Evolutionary conservation across 2,329 filamentous ascomycete genomes (phyloP).

Genomic region (Apiospora marii): DNA sequence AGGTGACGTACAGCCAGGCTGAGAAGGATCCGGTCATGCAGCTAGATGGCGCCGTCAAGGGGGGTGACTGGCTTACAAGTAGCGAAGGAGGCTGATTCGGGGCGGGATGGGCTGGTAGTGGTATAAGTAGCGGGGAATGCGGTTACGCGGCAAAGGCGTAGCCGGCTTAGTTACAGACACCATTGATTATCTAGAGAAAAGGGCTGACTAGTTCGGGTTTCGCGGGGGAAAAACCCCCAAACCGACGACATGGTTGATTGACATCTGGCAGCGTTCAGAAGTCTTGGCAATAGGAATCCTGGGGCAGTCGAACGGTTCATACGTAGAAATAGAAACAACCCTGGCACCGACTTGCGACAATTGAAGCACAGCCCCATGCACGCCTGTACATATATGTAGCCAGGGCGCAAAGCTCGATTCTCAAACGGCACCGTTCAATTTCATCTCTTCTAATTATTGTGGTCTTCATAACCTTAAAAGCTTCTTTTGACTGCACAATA

Average conservation of each 20-base stretch:
- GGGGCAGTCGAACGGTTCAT: neutral
- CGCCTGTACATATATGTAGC: neutral
- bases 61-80: neutral
- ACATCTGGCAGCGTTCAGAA: too few species aligned
- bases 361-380: neutral
- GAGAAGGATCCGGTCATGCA: neutral
- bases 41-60: neutral
- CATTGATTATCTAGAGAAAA: too few species aligned
- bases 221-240: too few species aligned
- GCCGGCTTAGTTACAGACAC: neutral
- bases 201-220: too few species aligned
- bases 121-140: too few species aligned
- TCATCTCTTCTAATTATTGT: slow-evolving; percentile 13
- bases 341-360: neutral
- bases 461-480: slow-evolving; percentile 2
- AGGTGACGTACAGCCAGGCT: neutral
- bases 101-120: too few species aligned
- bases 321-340: neutral
- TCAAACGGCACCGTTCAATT: neutral
- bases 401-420: neutral
- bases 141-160: neutral
- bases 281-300: too few species aligned
- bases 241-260: too few species aligned
- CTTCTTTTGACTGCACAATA: neutral
- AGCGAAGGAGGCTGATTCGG: too few species aligned